Conservation (phyloP, 129 eudicot species). For the Silybum marianum region DNA sequence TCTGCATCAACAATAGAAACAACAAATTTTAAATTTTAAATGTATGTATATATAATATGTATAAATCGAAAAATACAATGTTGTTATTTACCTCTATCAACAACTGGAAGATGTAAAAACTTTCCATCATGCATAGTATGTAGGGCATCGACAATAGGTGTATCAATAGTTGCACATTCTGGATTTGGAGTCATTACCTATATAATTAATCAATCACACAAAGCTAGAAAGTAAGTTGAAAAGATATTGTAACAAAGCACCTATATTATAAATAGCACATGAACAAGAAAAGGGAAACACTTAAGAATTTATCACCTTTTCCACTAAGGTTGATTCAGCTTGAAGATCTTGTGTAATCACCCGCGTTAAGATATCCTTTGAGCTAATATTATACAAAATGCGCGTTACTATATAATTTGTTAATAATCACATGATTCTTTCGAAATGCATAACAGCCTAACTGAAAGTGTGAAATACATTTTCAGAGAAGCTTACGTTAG, state of each 20-base stretch:
- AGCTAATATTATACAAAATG: slow-evolving; percentile 39
- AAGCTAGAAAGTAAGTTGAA: not conserved
- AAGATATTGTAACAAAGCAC: not conserved
- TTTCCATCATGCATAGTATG: slow-evolving; percentile 98
- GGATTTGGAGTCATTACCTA: slow-evolving; percentile 99
- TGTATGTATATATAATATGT: not conserved
- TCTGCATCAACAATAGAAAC: slow-evolving; percentile 90
- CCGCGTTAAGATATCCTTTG: slow-evolving; percentile 84
- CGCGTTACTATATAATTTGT: not conserved
- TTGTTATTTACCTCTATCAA: slow-evolving; percentile 72
- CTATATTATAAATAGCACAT: not conserved
- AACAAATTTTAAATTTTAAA: slow-evolving; percentile 43
- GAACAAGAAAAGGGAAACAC: not conserved
- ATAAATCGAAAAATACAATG: slow-evolving; percentile 5
- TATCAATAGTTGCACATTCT: slow-evolving; percentile 86
- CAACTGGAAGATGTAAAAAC: slow-evolving; percentile 95
- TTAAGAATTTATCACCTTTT: slow-evolving; percentile 55
- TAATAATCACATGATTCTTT: slow-evolving; percentile 11
- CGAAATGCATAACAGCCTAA: not conserved
- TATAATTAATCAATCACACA: slow-evolving; percentile 29
- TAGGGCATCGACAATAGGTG: slow-evolving; percentile 96
- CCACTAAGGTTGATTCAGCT: slow-evolving; percentile 81
- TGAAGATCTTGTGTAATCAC: slow-evolving; percentile 89
- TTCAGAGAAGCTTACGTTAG: slow-evolving; percentile 64
- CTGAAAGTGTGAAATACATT: not conserved